A percentile compares a stretch with the other conserved stretches of the same genome.
These are phyloP conservation scores for Pisolithus tinctorius DNA, from an alignment of 768 basidiomycete species.

Conservation along the genomic window DNA sequence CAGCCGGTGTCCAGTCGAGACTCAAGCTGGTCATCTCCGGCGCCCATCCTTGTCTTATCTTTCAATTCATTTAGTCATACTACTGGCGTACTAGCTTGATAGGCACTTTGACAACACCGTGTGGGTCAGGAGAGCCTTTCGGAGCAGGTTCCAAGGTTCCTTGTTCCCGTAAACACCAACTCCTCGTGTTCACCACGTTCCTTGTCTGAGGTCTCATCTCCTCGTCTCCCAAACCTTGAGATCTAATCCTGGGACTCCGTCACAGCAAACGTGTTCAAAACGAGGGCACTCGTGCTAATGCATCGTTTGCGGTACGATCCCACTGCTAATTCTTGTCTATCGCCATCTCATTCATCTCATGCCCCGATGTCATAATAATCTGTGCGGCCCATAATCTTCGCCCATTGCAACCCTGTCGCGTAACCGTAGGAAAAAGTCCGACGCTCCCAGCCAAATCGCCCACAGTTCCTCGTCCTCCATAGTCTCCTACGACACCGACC, in stretches of 20 bases:
- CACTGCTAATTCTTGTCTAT: conserved; percentile 23
- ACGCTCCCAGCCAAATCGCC: conserved; percentile 43
- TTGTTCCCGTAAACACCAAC: conserved; percentile 28
- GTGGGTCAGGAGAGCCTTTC: conserved; percentile 4
- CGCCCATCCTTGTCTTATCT: background rate
- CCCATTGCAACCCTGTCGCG: conserved; percentile 14
- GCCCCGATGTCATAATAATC: conserved; percentile 16
- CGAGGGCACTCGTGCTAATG: conserved; percentile 52
- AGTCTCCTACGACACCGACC: conserved; percentile 30
- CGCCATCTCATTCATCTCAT: conserved; percentile 17
- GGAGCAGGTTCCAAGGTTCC: conserved; percentile 5
- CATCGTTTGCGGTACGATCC: conserved; percentile 73
- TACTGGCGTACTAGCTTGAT: background rate
- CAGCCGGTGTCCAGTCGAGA: background rate
- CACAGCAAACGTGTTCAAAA: conserved; percentile 62
- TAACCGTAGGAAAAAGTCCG: conserved; percentile 66
- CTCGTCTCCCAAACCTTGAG: conserved; percentile 6
- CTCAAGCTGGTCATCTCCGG: background rate
- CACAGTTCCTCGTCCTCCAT: conserved; percentile 27
- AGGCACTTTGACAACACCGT: background rate
- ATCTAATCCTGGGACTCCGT: conserved; percentile 16
- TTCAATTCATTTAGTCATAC: background rate
- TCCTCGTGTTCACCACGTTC: conserved; percentile 80
- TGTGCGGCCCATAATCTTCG: conserved; percentile 1
- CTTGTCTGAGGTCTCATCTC: conserved; percentile 31